These are phyloP conservation scores for Cadophora sp. DNA, from an alignment of 2,329 filamentous ascomycete species.

Conservation along the genomic window DNA sequence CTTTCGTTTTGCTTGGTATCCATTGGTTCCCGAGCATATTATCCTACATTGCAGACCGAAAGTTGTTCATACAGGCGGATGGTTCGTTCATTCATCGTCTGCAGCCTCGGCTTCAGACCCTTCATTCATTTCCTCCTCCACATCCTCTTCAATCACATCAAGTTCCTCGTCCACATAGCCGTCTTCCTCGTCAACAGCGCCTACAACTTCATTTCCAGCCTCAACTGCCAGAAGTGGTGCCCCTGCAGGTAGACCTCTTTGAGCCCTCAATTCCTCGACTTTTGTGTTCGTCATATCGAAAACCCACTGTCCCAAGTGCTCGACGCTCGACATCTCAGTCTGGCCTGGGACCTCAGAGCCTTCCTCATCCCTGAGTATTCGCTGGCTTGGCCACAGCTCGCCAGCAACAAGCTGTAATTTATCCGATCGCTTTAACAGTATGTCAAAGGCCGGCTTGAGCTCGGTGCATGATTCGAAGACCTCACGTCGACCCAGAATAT, in stretches of 20 bases:
- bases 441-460: constrained; percentile 83
- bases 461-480: constrained; percentile 92
- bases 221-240: constrained; percentile 27
- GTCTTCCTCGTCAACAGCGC: constrained; percentile 29
- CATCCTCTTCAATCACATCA: constrained; percentile 37
- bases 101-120: constrained; percentile 38
- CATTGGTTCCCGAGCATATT: background rate
- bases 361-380: constrained; percentile 55
- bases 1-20: constrained; percentile 7
- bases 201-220: constrained; percentile 21
- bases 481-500: constrained; percentile 85
- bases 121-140: constrained; percentile 35
- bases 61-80: background rate
- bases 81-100: constrained; percentile 15
- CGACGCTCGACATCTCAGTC: constrained; percentile 84
- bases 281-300: constrained; percentile 84
- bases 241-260: constrained; percentile 40
- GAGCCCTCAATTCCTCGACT: constrained; percentile 43
- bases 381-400: constrained; percentile 80
- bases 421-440: constrained; percentile 78
- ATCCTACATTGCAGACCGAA: constrained; percentile 1
- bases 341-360: constrained; percentile 58
- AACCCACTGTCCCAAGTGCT: constrained; percentile 95
- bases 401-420: constrained; percentile 82
- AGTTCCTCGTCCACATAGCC: constrained; percentile 32